Conservation (phyloP, 768 basidiomycete species). For the Rhodosporidiobolus sp. region DNA sequence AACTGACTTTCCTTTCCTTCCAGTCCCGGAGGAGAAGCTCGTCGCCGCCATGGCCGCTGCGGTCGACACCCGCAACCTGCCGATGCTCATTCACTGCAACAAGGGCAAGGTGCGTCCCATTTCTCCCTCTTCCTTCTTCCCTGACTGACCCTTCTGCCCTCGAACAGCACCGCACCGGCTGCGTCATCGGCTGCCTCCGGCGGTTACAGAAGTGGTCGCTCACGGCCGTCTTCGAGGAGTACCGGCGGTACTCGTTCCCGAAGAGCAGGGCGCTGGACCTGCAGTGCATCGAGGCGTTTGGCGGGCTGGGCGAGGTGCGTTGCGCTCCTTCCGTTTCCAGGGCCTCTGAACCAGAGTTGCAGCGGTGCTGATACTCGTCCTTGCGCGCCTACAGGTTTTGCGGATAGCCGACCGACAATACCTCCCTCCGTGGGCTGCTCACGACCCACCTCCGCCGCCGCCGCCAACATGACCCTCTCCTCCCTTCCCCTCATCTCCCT, state of each 20-base stretch:
- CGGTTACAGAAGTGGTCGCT: conserved; percentile 50
- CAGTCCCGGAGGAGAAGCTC: conserved; percentile 50
- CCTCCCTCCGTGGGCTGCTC: conserved; percentile 1
- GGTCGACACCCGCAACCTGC: conserved; percentile 50
- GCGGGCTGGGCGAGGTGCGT: conserved; percentile 15
- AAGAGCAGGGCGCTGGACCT: conserved; percentile 51
- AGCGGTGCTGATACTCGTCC: too few relatives aligned
- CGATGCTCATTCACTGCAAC: conserved; percentile 52
- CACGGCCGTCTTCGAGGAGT: conserved; percentile 45
- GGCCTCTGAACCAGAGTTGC: not conserved
- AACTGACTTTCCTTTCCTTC: conserved; percentile 7
- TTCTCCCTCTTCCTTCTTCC: not conserved
- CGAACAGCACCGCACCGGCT: conserved; percentile 51
- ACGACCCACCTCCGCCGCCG: not conserved
- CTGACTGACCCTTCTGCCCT: not conserved
- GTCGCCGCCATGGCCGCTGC: conserved; percentile 49
- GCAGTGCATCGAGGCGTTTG: conserved; percentile 51
- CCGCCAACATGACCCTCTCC: not conserved
- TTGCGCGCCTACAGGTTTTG: conserved; percentile 9
- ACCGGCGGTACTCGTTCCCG: conserved; percentile 48
- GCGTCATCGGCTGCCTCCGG: conserved; percentile 51
- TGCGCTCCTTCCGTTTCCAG: not conserved
- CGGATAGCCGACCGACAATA: not conserved
- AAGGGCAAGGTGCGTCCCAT: conserved; percentile 50
- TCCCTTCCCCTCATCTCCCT: not conserved